A percentile compares a stretch with the other conserved stretches of the same genome.
Evolutionary conservation across 2,329 filamentous ascomycete genomes (phyloP).

Genomic region (Amesomyces nigricolor): DNA sequence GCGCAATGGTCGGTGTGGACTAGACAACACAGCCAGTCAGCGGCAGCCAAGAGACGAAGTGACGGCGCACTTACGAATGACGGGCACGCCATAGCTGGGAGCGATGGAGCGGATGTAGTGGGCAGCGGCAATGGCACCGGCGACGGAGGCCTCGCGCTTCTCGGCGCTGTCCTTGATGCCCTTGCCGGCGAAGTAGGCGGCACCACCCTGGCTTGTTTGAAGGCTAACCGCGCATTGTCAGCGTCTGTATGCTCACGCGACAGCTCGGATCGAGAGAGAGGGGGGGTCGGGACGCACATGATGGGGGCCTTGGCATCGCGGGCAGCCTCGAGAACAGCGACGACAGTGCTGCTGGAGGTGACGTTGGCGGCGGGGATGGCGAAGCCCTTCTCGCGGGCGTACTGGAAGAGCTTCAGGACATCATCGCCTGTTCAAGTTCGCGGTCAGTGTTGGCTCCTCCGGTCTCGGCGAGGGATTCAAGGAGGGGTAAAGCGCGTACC

Average conservation of each 20-base stretch:
- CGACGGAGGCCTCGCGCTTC: constrained; percentile 82
- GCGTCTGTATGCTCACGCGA: background rate
- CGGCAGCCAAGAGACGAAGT: background rate
- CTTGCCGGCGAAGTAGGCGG: constrained; percentile 90
- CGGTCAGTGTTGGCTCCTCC: constrained; percentile 4
- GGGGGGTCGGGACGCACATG: constrained; percentile 30
- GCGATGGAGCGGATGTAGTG: constrained; percentile 90
- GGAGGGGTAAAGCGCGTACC: constrained; percentile 6
- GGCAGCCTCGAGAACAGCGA: constrained; percentile 88
- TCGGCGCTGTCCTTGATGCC: constrained; percentile 66
- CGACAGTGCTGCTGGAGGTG: constrained; percentile 73
- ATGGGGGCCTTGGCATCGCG: constrained; percentile 78
- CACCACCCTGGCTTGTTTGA: constrained; percentile 89
- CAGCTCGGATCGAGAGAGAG: background rate
- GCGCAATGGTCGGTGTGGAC: constrained; percentile 97
- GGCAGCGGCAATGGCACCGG: constrained; percentile 79
- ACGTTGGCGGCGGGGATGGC: constrained; percentile 91
- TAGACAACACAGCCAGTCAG: background rate
- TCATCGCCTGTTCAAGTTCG: constrained; percentile 17
- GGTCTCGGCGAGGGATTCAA: constrained; percentile 7
- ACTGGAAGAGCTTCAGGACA: constrained; percentile 64
- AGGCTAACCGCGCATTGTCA: constrained; percentile 56
- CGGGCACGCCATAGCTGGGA: constrained; percentile 80
- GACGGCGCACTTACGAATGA: constrained; percentile 48
- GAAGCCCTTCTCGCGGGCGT: constrained; percentile 81